Percentiles rank a stretch among this genome's conserved stretches.
Conservation (phyloP, 2,329 filamentous ascomycete genomes). For the Hypoxylon rubiginosum region DNA sequence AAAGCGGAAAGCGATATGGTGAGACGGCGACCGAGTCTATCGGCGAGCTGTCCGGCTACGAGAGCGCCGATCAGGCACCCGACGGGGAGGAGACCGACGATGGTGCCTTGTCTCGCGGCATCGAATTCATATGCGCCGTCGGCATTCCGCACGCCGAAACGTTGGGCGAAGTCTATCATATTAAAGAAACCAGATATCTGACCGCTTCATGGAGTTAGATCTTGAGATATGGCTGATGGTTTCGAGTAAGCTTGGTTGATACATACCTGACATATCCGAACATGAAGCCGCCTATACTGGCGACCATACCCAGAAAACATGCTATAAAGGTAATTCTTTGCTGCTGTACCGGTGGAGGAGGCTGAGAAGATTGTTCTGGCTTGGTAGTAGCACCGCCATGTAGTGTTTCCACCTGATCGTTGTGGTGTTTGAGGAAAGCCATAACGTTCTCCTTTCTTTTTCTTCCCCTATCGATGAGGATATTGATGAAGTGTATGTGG, state of each 20-base stretch:
- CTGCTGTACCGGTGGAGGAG: conserved; percentile 21
- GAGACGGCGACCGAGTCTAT: conserved; percentile 71
- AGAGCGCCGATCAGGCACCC: conserved; percentile 72
- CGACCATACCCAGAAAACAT: conserved; percentile 64
- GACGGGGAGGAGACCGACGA: conserved; percentile 72
- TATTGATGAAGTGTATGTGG: conserved; percentile 11
- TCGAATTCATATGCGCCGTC: conserved; percentile 63
- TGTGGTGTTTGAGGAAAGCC: conserved; percentile 48
- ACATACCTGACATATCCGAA: conserved; percentile 69
- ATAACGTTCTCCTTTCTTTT: conserved; percentile 35
- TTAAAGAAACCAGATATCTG: conserved; percentile 73
- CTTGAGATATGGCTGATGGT: background rate
- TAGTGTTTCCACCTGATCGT: conserved; percentile 46
- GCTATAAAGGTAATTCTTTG: conserved; percentile 55
- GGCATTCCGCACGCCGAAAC: conserved; percentile 63
- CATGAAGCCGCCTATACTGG: conserved; percentile 69
- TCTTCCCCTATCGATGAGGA: background rate
- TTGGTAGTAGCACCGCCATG: conserved; percentile 30
- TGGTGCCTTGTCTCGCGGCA: conserved; percentile 72
- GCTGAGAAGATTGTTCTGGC: conserved; percentile 26
- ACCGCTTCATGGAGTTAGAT: conserved; percentile 57
- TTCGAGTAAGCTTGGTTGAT: background rate
- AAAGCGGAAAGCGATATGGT: conserved; percentile 74
- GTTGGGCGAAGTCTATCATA: conserved; percentile 68
- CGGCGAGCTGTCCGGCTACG: conserved; percentile 70